Percentiles rank a stretch among this genome's conserved stretches.
Conservation (phyloP, 2,329 filamentous ascomycete genomes). For the Aspergillus neotritici region DNA sequence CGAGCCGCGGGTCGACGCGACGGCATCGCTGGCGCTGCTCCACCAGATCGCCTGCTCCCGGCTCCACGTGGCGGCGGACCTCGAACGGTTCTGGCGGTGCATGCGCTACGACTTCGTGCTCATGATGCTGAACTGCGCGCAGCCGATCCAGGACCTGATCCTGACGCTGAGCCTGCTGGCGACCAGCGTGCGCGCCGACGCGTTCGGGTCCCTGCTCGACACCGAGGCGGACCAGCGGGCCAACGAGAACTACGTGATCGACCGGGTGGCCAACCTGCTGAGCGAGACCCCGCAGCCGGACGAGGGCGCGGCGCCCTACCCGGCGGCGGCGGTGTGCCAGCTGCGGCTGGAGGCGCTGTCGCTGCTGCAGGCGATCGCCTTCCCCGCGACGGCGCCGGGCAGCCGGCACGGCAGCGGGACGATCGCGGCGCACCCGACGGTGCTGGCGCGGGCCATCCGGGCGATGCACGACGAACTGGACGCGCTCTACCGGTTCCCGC, state of each 20-base stretch:
- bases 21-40: constrained; percentile 51
- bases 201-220: constrained; percentile 50
- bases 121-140: constrained; percentile 53
- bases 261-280: constrained; percentile 54
- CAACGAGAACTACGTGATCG: constrained; percentile 47
- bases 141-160: constrained; percentile 52
- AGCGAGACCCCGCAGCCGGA: constrained; percentile 48
- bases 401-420: constrained; percentile 53
- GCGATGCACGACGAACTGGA: constrained; percentile 69
- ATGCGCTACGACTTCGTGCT: constrained; percentile 55
- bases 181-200: constrained; percentile 49
- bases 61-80: constrained; percentile 37
- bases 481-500: constrained; percentile 50
- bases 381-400: constrained; percentile 54
- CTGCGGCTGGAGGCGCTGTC: constrained; percentile 43
- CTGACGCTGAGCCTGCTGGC: constrained; percentile 51
- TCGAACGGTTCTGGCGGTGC: constrained; percentile 50
- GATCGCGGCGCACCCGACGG: constrained; percentile 62
- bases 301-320: constrained; percentile 39
- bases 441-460: constrained; percentile 68
- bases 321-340: constrained; percentile 33
- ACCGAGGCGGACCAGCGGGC: constrained; percentile 35
- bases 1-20: constrained; percentile 48
- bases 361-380: constrained; percentile 39
- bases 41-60: constrained; percentile 48